These are phyloP conservation scores for Hyphopichia fennica DNA, from an alignment of 1,139 yeast genomes.

Conservation along the genomic window DNA sequence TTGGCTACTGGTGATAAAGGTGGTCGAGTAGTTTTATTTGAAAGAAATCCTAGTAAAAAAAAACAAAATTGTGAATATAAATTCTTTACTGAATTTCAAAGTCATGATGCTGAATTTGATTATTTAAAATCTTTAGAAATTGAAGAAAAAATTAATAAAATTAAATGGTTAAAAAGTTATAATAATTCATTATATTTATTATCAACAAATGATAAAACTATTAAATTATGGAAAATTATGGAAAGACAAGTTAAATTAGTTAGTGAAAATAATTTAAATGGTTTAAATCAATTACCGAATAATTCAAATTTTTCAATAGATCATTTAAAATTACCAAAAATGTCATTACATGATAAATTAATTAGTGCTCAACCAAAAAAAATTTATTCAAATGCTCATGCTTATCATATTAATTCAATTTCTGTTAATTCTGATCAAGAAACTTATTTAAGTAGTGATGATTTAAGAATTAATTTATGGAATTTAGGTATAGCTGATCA, in stretches of 20 bases:
- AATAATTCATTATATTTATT: conserved; percentile 86
- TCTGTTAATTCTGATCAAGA: conserved; percentile 95
- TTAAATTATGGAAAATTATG: conserved; percentile 93
- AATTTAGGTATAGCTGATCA: conserved; percentile 93
- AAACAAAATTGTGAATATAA: conserved; percentile 81
- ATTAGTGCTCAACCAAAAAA: conserved; percentile 94
- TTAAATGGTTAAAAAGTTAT: conserved; percentile 90
- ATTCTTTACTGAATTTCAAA: conserved; percentile 95
- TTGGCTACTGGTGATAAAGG: conserved; percentile 99
- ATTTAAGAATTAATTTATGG: conserved; percentile 94
- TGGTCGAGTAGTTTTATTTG: conserved; percentile 95
- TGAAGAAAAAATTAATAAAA: conserved; percentile 96
- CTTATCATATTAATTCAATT: conserved; percentile 95
- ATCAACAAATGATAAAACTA: conserved; percentile 95
- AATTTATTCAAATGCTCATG: conserved; percentile 93
- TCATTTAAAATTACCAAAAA: conserved; percentile 74
- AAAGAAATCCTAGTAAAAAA: conserved; percentile 76
- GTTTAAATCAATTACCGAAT: conserved; percentile 26
- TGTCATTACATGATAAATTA: conserved; percentile 89
- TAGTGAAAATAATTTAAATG: conserved; percentile 80
- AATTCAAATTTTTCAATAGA: conserved; percentile 16
- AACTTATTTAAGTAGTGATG: conserved; percentile 92
- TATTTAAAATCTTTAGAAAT: conserved; percentile 93
- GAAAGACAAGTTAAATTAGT: conserved; percentile 93
- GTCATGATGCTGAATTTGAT: conserved; percentile 98